Conservation (phyloP, 768 basidiomycete species). For the Leccinum pellstonianum region DNA sequence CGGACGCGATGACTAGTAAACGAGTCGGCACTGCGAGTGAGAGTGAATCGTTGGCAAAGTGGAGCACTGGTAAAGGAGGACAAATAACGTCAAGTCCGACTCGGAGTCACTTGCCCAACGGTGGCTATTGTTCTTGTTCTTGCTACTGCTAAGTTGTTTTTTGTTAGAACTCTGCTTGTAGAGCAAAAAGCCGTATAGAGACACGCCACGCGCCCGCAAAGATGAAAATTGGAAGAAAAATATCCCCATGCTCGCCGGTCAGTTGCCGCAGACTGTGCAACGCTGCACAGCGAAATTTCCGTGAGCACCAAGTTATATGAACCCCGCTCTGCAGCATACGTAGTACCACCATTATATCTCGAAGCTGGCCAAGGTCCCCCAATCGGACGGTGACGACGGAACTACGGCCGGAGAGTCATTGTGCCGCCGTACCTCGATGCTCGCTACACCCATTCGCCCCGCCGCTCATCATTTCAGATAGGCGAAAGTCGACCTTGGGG, state of each 20-base stretch:
- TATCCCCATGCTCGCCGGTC: background rate
- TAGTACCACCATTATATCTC: background rate
- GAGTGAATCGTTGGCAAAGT: background rate
- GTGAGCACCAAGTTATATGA: background rate
- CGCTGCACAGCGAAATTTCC: background rate
- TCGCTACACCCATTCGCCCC: background rate
- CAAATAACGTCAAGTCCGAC: background rate
- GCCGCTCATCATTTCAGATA: background rate
- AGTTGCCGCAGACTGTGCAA: background rate
- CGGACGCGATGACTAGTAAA: constrained; percentile 15
- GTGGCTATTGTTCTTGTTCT: background rate
- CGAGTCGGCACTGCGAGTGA: constrained; percentile 8
- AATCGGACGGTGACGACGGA: background rate
- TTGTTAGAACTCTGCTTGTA: background rate
- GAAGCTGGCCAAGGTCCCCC: background rate
- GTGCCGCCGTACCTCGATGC: background rate
- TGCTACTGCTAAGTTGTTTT: background rate
- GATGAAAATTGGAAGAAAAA: background rate
- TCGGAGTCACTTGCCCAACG: background rate
- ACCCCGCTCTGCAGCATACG: background rate
- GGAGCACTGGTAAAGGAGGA: background rate
- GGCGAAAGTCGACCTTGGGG: background rate
- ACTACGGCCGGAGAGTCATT: background rate
- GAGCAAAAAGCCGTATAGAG: background rate
- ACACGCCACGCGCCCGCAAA: background rate